Evolutionary conservation across 176 grass and related monocot genomes (phyloP), one percentile per base, ranked within the genome.

Genomic region (Elaeis guineensis): DNA sequence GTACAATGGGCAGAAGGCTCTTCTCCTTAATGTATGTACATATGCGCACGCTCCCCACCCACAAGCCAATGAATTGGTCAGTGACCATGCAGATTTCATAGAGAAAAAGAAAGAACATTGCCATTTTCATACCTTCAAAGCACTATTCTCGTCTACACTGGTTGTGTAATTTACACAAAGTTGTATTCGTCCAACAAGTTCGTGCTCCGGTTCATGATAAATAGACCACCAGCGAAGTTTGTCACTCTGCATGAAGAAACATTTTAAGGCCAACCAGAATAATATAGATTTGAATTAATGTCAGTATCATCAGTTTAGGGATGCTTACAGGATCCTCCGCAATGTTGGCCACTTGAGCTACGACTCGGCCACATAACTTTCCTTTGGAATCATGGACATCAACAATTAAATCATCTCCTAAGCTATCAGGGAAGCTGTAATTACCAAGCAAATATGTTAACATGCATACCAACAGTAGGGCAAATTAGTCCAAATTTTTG

Each of bases 391-490:
- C 93, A 71, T 81, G 86, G 20, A 98, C 65, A 65, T 98, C 88
- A 21, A 98, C 78, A 23, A 89, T 89, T 61, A 98, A 77, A 79
- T 98, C 88, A 76, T 98, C 93, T 50, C 93, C 93, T 64, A 98
- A 68, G 77, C 88, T 98, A 83, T 98, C 88, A 59, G 93, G 93
- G 77, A 98, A 98, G 81, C 93, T 98, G 93, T 77, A 81, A 93
- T 69, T 61, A 67, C 19, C 16, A 66, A 17, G 80, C 16, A 77
- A 63, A 68, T 57, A 32, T 50, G 15, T 57, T 49, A 23, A 23
- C 5, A 17, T 57, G 52, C 44, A 44, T 14, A 44, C 11, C 11
- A 14, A 44, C 1, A 12, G 35, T 35, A 44, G 9, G 35, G 9
- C 35, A 44, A 44, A 12, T 12, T 44, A 12, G 35, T 44, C 35